A percentile compares a stretch with the other conserved stretches of the same genome.
Conservation (phyloP, 2,329 filamentous ascomycete species). For the Diplodia scrobiculata region DNA sequence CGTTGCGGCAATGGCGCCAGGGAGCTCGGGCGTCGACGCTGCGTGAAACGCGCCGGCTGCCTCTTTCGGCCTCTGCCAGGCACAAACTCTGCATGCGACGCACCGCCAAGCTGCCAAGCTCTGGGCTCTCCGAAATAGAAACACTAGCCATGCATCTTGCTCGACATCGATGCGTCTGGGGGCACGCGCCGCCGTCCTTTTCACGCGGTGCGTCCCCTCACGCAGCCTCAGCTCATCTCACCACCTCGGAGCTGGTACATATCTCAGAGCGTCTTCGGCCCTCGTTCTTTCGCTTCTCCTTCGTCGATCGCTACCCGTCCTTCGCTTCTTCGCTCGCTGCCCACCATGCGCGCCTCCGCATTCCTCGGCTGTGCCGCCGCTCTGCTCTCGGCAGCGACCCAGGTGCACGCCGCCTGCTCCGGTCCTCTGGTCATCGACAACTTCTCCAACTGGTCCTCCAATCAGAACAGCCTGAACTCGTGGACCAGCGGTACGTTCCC, state of each 20-base stretch:
- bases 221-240: background rate
- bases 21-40: conserved; percentile 3
- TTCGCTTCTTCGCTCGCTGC: conserved; percentile 24
- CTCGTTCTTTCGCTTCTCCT: conserved; percentile 44
- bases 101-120: conserved; percentile 11
- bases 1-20: conserved; percentile 12
- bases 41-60: conserved; percentile 20
- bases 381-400: conserved; percentile 35
- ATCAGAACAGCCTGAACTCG: conserved; percentile 41
- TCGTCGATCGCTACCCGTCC: conserved; percentile 36
- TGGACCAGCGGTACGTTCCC: conserved; percentile 43
- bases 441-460: conserved; percentile 44
- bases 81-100: conserved; percentile 15
- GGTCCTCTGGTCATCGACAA: conserved; percentile 44
- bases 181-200: background rate
- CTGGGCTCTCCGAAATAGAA: conserved; percentile 21
- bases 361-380: conserved; percentile 42
- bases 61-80: background rate
- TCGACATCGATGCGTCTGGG: background rate
- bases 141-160: background rate
- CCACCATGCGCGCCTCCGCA: conserved; percentile 39
- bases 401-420: conserved; percentile 42
- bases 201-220: background rate
- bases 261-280: conserved; percentile 34
- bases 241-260: background rate